These are phyloP conservation scores for Peniophora sp. DNA, from an alignment of 1,284 basidiomycete genomes.

Conservation along the genomic window DNA sequence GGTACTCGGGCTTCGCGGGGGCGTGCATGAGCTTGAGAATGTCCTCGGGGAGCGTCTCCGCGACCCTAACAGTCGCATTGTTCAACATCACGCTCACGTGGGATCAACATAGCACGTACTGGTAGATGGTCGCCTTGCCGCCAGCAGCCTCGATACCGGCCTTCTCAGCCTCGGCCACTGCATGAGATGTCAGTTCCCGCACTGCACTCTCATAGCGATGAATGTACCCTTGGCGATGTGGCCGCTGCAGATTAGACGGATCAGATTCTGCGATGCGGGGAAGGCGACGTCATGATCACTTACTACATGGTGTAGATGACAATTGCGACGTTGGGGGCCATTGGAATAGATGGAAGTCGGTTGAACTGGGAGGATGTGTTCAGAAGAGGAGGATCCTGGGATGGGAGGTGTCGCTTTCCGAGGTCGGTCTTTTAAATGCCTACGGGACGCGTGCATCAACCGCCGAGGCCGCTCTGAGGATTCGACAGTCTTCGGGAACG, in stretches of 20 bases:
- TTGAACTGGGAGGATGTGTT: not conserved
- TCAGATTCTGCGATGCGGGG: conserved; percentile 38
- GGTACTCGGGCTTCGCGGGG: conserved; percentile 64
- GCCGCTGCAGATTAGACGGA: conserved; percentile 29
- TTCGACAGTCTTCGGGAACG: too few species aligned
- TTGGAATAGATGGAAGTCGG: not conserved
- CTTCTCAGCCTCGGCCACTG: conserved; percentile 78
- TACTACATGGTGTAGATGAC: conserved; percentile 48
- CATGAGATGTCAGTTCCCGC: conserved; percentile 5
- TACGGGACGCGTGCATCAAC: too few species aligned
- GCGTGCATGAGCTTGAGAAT: conserved; percentile 76
- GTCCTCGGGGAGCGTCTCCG: conserved; percentile 80
- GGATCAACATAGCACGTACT: conserved; percentile 36
- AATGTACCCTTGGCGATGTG: conserved; percentile 65
- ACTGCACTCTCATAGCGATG: not conserved
- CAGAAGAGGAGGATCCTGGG: not conserved
- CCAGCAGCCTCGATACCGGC: conserved; percentile 65
- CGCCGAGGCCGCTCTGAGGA: too few species aligned
- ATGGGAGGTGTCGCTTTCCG: not conserved
- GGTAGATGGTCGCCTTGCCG: conserved; percentile 66
- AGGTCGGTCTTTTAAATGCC: too few species aligned
- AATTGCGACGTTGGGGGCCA: conserved; percentile 62
- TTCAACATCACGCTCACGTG: not conserved
- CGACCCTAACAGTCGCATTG: conserved; percentile 39
- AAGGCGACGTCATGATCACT: not conserved